A percentile compares a stretch with the other conserved stretches of the same genome.
Conservation (phyloP, 345 rosid genomes). For the Brassica carinata region DNA sequence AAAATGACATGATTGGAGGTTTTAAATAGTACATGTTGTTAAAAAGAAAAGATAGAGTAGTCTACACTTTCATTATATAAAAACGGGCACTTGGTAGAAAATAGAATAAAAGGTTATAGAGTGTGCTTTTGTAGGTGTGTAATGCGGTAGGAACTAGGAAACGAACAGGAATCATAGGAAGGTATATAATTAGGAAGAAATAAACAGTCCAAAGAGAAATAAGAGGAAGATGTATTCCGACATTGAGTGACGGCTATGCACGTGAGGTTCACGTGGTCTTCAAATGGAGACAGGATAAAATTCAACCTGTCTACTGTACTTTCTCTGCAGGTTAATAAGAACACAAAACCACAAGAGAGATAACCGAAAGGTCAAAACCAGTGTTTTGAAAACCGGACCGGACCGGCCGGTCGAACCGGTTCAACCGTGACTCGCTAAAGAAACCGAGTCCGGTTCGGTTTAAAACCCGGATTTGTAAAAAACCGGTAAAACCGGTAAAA, state of each 20-base stretch:
- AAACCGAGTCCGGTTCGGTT: too few relatives aligned
- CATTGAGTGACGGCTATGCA: conserved; percentile 39
- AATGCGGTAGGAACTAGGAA: conserved; percentile 21
- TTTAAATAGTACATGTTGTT: not conserved
- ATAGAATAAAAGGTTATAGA: not conserved
- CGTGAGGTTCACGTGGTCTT: conserved; percentile 32
- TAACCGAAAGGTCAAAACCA: conserved; percentile 1
- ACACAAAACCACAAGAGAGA: not conserved
- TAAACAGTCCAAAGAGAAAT: not conserved
- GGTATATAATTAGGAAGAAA: conserved; percentile 24
- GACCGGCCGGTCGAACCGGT: too few relatives aligned
- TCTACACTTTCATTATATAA: not conserved
- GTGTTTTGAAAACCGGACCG: too few relatives aligned
- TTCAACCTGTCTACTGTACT: conserved; percentile 16
- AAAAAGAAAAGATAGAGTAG: not conserved
- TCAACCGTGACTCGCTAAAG: too few relatives aligned
- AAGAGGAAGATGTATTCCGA: conserved; percentile 14
- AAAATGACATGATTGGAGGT: conserved; percentile 9
- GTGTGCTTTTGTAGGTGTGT: conserved; percentile 15
- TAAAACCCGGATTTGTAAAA: too few relatives aligned
- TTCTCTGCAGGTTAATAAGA: conserved; percentile 1
- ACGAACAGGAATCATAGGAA: conserved; percentile 26
- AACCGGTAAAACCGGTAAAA: too few relatives aligned
- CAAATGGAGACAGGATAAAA: not conserved
- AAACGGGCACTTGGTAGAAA: conserved; percentile 18